phyloP scores from a whole-genome alignment of 176 grass and related monocot species.

The Hyparrhenia diplandra region DNA sequence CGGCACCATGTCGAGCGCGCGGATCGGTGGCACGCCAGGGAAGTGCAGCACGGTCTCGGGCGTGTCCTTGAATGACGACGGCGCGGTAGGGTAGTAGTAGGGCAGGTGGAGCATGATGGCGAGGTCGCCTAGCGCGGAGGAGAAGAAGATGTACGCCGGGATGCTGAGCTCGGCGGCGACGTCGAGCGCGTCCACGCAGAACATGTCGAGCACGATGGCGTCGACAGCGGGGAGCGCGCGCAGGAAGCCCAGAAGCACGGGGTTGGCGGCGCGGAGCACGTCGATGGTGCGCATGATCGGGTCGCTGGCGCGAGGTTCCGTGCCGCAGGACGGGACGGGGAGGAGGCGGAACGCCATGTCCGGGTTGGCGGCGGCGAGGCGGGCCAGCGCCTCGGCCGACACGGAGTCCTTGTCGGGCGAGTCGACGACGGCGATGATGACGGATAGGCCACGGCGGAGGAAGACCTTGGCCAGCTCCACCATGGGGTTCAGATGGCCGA shows the following conservation, averaged over 20 bases:
- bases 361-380: background rate
- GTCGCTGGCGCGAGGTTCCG: background rate
- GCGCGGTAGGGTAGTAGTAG: background rate
- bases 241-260: background rate
- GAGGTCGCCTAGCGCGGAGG: slow-evolving; percentile 29
- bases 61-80: slow-evolving; percentile 2
- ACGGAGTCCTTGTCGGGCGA: background rate
- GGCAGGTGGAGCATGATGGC: slow-evolving; percentile 5
- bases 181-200: slow-evolving; percentile 35
- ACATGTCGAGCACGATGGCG: slow-evolving; percentile 61
- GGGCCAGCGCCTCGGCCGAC: background rate
- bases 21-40: slow-evolving; percentile 6
- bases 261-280: background rate
- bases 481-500: slow-evolving; percentile 63
- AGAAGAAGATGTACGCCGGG: slow-evolving; percentile 35
- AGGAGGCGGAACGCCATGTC: background rate
- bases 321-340: background rate
- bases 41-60: background rate
- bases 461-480: slow-evolving; percentile 56
- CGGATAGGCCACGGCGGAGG: slow-evolving; percentile 30
- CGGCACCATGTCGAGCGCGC: background rate
- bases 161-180: slow-evolving; percentile 34
- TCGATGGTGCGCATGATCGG: background rate
- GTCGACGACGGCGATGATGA: background rate
- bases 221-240: background rate